A percentile compares a stretch with the other conserved stretches of the same genome.
These are phyloP conservation scores for Piromyces finnis DNA, from an alignment of 192 early-diverging fungal genomes.

Conservation along the genomic window DNA sequence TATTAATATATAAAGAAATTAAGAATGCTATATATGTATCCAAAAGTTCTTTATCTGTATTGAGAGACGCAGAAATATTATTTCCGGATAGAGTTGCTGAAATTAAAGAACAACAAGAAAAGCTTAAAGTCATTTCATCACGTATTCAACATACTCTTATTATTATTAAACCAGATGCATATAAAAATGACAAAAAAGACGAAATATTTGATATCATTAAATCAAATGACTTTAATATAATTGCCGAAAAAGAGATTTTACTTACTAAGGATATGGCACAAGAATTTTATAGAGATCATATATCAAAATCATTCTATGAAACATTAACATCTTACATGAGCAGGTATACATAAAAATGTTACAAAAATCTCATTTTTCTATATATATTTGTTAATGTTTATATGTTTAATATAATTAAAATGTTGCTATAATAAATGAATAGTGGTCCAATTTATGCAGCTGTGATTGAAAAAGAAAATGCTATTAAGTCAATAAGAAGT, in stretches of 20 bases:
- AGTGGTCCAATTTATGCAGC: constrained; percentile 27
- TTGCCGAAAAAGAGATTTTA: background rate
- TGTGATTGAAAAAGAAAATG: constrained; percentile 23
- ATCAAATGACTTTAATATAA: background rate
- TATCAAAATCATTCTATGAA: background rate
- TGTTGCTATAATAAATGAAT: too few species aligned
- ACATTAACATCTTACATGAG: background rate
- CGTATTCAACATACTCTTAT: background rate
- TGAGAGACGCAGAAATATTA: background rate
- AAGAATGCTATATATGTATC: background rate
- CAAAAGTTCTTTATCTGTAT: background rate
- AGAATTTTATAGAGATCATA: background rate
- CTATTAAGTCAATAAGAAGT: constrained; percentile 22
- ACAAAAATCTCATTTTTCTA: too few species aligned
- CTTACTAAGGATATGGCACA: background rate
- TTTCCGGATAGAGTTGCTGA: background rate
- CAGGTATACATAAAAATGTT: background rate
- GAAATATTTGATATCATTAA: background rate
- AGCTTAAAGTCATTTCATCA: background rate
- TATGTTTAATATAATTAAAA: too few species aligned
- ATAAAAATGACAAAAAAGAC: background rate
- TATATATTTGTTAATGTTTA: too few species aligned
- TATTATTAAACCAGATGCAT: background rate
- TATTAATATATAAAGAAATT: background rate
- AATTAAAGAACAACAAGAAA: background rate